Percentiles rank a stretch among this genome's conserved stretches.
These are phyloP conservation scores for Glomus cerebriforme DNA, from an alignment of 192 early-diverging fungal genomes.

Conservation along the genomic window DNA sequence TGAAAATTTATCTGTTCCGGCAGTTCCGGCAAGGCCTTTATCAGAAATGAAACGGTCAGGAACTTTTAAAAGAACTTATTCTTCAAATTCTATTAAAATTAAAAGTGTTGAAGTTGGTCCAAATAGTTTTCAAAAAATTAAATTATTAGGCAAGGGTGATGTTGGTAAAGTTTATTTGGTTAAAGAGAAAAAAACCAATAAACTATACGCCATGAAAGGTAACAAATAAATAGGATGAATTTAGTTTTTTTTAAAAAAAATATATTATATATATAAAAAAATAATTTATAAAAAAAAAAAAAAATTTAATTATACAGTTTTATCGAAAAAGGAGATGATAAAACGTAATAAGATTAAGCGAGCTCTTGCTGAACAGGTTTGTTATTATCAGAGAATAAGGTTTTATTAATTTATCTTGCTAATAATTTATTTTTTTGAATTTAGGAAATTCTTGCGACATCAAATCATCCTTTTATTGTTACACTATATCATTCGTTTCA, in stretches of 20 bases:
- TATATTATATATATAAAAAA: no score
- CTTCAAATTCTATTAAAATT: slow-evolving; percentile 79
- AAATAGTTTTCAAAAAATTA: slow-evolving; percentile 83
- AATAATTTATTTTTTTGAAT: background rate
- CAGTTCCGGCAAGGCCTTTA: slow-evolving; percentile 32
- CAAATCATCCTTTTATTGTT: slow-evolving; percentile 90
- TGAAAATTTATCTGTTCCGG: slow-evolving; percentile 25
- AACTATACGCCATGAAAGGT: slow-evolving; percentile 97
- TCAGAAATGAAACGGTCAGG: slow-evolving; percentile 39
- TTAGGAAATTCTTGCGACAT: slow-evolving; percentile 63
- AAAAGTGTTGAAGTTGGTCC: slow-evolving; percentile 83
- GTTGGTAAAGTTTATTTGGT: slow-evolving; percentile 98
- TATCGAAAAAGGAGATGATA: slow-evolving; percentile 95
- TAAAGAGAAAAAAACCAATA: slow-evolving; percentile 74
- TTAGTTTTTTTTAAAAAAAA: background rate
- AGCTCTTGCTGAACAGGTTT: slow-evolving; percentile 96
- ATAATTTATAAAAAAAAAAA: background rate
- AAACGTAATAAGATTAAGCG: slow-evolving; percentile 98
- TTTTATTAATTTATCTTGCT: background rate
- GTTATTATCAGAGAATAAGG: slow-evolving; percentile 29
- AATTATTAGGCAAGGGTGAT: slow-evolving; percentile 94
- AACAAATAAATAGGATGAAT: background rate
- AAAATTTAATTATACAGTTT: slow-evolving; percentile 35
- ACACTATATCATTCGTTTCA: slow-evolving; percentile 89
- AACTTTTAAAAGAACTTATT: slow-evolving; percentile 77